Percentiles rank a stretch among this genome's conserved stretches.
phyloP scores from a whole-genome alignment of 2,329 filamentous ascomycete species.

The Curvularia eragrostidis region DNA sequence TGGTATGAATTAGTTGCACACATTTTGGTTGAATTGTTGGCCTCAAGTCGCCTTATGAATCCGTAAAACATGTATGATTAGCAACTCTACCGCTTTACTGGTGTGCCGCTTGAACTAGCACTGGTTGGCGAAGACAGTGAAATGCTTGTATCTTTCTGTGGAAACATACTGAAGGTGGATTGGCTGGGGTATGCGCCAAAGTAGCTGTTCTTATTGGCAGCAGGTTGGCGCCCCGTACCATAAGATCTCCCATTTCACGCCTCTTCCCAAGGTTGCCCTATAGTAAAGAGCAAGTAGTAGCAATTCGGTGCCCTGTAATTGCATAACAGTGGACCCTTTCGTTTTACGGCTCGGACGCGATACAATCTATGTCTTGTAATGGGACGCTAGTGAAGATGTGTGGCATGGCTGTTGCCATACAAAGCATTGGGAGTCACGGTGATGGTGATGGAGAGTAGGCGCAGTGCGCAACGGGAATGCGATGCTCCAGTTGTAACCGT shows the following conservation, averaged over 20 bases:
- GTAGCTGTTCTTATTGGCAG: too few species aligned
- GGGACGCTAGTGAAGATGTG: not conserved
- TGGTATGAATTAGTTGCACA: not conserved
- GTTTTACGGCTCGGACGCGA: not conserved
- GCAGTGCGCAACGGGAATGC: not conserved
- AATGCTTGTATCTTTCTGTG: not conserved
- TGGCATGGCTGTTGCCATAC: not conserved
- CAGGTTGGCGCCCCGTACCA: not conserved
- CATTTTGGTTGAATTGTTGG: not conserved
- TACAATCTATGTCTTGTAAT: not conserved
- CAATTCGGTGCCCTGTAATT: not conserved
- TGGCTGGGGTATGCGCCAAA: too few species aligned
- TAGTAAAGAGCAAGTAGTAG: not conserved
- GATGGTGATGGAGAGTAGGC: not conserved
- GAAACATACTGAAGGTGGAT: not conserved
- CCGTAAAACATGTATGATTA: not conserved
- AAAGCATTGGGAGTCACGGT: not conserved
- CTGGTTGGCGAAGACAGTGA: not conserved
- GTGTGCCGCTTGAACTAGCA: not conserved
- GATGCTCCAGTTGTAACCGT: not conserved
- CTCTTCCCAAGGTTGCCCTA: not conserved
- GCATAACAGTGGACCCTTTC: not conserved
- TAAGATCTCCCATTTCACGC: not conserved
- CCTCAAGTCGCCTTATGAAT: not conserved
- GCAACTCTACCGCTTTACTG: not conserved